These are phyloP conservation scores for Fusarium robinianum DNA, from an alignment of 2,329 filamentous ascomycete species.

Conservation along the genomic window DNA sequence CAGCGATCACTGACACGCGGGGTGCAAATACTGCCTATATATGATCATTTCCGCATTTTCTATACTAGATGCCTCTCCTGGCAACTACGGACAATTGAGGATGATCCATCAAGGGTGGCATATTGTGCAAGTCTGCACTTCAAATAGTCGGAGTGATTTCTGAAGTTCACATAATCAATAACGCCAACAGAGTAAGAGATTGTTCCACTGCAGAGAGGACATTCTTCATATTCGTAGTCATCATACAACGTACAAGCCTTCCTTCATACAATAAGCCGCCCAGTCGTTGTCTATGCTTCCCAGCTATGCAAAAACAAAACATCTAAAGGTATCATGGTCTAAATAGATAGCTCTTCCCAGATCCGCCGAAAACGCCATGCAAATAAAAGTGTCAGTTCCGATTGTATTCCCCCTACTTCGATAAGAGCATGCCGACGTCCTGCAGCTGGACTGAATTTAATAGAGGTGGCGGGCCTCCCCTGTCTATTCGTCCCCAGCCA, in stretches of 20 bases:
- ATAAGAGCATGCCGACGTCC: slow-evolving; percentile 42
- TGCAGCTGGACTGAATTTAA: slow-evolving; percentile 39
- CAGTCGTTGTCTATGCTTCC: slow-evolving; percentile 17
- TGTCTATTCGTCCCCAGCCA: slow-evolving; percentile 39
- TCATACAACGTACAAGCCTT: slow-evolving; percentile 23
- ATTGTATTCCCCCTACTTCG: slow-evolving; percentile 20
- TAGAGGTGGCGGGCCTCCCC: slow-evolving; percentile 36
- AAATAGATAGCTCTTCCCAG: slow-evolving; percentile 32
- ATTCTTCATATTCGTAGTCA: slow-evolving; percentile 26
- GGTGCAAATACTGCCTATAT: too few species aligned
- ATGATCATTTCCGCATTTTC: too few species aligned
- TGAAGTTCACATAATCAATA: too few species aligned
- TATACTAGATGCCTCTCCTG: too few species aligned
- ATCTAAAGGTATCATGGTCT: slow-evolving; percentile 39
- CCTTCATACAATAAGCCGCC: slow-evolving; percentile 7
- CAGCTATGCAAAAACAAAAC: slow-evolving; percentile 34
- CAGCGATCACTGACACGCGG: too few species aligned
- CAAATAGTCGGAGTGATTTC: too few species aligned
- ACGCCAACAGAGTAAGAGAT: too few species aligned
- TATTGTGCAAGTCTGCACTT: too few species aligned
- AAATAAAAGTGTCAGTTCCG: slow-evolving; percentile 20
- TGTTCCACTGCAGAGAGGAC: slow-evolving; percentile 13
- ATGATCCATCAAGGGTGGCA: too few species aligned
- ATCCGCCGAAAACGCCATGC: slow-evolving; percentile 31
- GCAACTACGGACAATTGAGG: too few species aligned